These are phyloP conservation scores for Suhomyces taliae DNA, from an alignment of 1,139 yeast genomes.

Conservation along the genomic window DNA sequence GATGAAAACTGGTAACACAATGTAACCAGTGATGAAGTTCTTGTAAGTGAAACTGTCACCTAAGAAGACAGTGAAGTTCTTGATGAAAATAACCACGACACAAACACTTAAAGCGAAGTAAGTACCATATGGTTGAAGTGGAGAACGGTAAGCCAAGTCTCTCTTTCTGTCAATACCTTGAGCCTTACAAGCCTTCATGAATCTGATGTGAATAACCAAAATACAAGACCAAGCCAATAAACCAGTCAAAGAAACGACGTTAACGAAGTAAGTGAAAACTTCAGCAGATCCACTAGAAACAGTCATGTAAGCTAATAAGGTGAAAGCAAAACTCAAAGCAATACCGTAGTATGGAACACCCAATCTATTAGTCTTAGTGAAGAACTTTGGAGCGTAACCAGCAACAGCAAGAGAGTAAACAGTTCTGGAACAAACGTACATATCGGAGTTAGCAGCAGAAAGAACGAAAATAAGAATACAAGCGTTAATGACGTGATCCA, in stretches of 20 bases:
- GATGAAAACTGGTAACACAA: slow-evolving; percentile 68
- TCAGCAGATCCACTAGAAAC: slow-evolving; percentile 23
- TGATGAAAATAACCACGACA: slow-evolving; percentile 57
- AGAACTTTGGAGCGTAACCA: slow-evolving; percentile 42
- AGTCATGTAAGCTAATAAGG: slow-evolving; percentile 30
- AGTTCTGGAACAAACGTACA: slow-evolving; percentile 50
- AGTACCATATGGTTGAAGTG: slow-evolving; percentile 67
- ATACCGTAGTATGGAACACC: slow-evolving; percentile 62
- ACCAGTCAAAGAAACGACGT: slow-evolving; percentile 30
- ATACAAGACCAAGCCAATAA: slow-evolving; percentile 32
- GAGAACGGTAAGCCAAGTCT: slow-evolving; percentile 59
- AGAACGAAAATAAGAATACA: slow-evolving; percentile 46
- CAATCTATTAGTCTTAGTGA: slow-evolving; percentile 59
- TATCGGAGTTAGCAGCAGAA: slow-evolving; percentile 50
- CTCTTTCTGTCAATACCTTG: slow-evolving; percentile 51
- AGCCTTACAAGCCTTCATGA: slow-evolving; percentile 63
- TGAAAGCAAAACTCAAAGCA: slow-evolving; percentile 34
- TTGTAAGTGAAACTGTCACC: slow-evolving; percentile 54
- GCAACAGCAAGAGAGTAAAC: slow-evolving; percentile 46
- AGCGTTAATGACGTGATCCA: slow-evolving; percentile 48
- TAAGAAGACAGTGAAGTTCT: slow-evolving; percentile 73
- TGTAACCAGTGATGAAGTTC: slow-evolving; percentile 73
- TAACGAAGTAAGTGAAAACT: slow-evolving; percentile 27
- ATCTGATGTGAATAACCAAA: slow-evolving; percentile 55
- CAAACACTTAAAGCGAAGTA: slow-evolving; percentile 58